Evolutionary conservation across 2,329 filamentous ascomycete genomes (phyloP).

Genomic region (Beauveria bassiana): DNA sequence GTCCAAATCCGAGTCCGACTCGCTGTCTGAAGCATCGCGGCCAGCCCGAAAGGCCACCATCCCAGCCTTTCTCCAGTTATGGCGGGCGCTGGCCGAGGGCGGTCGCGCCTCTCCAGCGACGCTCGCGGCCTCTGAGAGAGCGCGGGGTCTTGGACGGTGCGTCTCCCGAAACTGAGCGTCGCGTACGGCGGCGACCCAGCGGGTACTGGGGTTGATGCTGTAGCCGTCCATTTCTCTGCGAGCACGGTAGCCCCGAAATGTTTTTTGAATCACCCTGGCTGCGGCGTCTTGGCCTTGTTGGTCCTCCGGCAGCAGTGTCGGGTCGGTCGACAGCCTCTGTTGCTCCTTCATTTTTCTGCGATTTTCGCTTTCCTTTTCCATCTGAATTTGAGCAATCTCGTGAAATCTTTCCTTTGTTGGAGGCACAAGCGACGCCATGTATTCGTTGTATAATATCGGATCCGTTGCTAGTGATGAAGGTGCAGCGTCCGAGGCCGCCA

Average conservation of each 20-base stretch:
- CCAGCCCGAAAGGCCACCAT: constrained; percentile 65
- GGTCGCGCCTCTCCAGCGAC: background rate
- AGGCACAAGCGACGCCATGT: constrained; percentile 42
- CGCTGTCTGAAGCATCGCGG: constrained; percentile 46
- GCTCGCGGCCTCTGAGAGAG: constrained; percentile 12
- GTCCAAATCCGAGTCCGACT: constrained; percentile 33
- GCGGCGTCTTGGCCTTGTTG: constrained; percentile 32
- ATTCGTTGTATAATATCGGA: constrained; percentile 25
- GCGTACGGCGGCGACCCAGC: constrained; percentile 61
- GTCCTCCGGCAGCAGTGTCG: constrained; percentile 10
- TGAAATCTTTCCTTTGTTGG: constrained; percentile 40
- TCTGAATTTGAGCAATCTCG: constrained; percentile 41
- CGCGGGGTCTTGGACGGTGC: constrained; percentile 34
- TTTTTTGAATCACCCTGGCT: constrained; percentile 56
- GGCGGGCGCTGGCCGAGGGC: constrained; percentile 32
- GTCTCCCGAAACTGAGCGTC: constrained; percentile 48
- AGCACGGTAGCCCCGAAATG: constrained; percentile 69
- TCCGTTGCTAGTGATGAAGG: constrained; percentile 12
- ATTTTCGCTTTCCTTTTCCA: constrained; percentile 36
- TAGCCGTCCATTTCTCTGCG: constrained; percentile 64
- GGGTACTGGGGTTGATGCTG: constrained; percentile 58
- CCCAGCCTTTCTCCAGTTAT: constrained; percentile 71
- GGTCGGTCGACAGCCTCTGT: constrained; percentile 25
- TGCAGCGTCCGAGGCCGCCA: constrained; percentile 8
- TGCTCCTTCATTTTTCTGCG: constrained; percentile 33